These are phyloP conservation scores for Quercus tomentella DNA, from an alignment of 331 rosid genomes.

Conservation along the genomic window DNA sequence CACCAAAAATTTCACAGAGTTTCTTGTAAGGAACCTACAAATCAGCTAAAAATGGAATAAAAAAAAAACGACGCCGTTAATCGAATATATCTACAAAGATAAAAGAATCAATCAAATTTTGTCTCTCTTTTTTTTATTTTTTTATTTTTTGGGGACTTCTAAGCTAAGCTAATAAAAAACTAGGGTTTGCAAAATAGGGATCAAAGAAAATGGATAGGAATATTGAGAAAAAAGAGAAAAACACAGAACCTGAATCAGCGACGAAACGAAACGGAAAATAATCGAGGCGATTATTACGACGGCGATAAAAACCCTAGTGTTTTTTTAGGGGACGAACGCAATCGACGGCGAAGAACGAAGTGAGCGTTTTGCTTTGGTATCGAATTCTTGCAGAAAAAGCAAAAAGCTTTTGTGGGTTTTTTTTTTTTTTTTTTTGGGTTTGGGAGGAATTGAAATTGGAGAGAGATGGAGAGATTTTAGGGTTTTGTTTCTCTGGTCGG, in stretches of 20 bases:
- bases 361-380: slow-evolving; percentile 8
- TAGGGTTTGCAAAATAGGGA: slow-evolving; percentile 17
- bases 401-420: no score
- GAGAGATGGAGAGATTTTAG: background rate
- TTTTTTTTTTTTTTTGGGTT: background rate
- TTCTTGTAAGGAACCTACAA: slow-evolving; percentile 44
- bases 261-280: slow-evolving; percentile 1
- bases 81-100: slow-evolving; percentile 34
- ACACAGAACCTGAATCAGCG: background rate
- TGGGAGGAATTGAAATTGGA: no score
- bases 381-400: slow-evolving; percentile 32
- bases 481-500: slow-evolving; percentile 39
- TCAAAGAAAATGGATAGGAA: background rate
- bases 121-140: background rate
- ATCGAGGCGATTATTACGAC: slow-evolving; percentile 17
- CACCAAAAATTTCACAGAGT: slow-evolving; percentile 87
- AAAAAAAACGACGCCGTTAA: slow-evolving; percentile 14
- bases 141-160: background rate
- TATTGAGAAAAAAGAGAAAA: background rate
- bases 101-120: slow-evolving; percentile 22
- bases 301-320: slow-evolving; percentile 37
- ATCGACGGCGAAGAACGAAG: slow-evolving; percentile 23
- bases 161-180: slow-evolving; percentile 16
- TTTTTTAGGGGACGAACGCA: slow-evolving; percentile 5
- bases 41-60: slow-evolving; percentile 19